Evolutionary conservation across 1,139 yeast species (phyloP).

Genomic region (Schizosaccharomyces versatilis): DNA sequence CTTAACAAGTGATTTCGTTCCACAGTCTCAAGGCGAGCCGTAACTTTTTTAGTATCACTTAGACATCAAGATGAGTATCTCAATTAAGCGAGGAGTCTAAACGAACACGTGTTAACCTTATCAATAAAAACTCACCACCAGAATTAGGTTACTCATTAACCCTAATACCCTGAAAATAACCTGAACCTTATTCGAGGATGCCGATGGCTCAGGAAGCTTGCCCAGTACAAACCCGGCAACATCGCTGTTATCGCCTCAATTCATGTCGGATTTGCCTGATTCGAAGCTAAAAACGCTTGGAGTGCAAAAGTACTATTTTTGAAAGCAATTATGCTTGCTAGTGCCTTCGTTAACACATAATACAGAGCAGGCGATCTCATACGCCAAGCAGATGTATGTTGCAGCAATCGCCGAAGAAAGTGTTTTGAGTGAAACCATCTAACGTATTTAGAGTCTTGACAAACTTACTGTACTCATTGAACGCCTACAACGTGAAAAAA

Average conservation of each 20-base stretch:
- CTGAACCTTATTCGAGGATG: no score
- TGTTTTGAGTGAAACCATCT: not conserved
- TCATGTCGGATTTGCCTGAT: not conserved
- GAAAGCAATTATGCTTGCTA: not conserved
- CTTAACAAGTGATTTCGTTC: no score
- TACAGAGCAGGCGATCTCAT: constrained; percentile 15
- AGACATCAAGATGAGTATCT: no score
- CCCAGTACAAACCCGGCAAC: no score
- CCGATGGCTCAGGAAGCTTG: no score
- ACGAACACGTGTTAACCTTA: no score
- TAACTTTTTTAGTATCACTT: no score
- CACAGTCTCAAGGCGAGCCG: no score
- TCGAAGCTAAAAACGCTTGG: not conserved
- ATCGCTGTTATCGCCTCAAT: not conserved
- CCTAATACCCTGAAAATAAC: no score
- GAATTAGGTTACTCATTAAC: no score
- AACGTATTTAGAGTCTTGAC: constrained; percentile 25
- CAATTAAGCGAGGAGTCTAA: no score
- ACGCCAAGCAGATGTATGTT: constrained; percentile 16
- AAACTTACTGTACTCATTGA: constrained; percentile 34
- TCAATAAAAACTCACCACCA: no score
- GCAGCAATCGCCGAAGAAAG: not conserved
- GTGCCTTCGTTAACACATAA: not conserved
- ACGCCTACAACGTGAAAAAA: constrained; percentile 45
- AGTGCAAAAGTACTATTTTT: not conserved